Evolutionary conservation across 129 eudicot genomes (phyloP), one percentile per base, ranked within the genome.

Genomic region (Solidago caesia): DNA sequence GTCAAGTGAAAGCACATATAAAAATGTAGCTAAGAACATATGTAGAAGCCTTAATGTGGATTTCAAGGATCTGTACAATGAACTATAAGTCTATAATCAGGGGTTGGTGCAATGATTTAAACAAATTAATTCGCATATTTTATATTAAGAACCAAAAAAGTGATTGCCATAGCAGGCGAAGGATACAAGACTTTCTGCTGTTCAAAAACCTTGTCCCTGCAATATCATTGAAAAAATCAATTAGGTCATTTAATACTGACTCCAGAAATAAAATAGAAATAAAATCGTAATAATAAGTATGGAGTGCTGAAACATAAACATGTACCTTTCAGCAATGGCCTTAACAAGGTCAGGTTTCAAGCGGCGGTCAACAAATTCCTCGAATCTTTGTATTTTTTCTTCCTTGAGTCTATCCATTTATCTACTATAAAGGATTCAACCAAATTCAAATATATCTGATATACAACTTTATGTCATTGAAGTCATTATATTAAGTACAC

Each of bases 161-260:
- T 13, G 47, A 68, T 44, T 15, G 21, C 62, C 7, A 58, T 46
- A 29, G 39, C 39, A 33, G 3, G 49, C 62, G 61, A 26, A 87
- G 98, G 97, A 94, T 94, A 94, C 98, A 90, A 90, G 45, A 86
- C 85, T 84, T 88, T 90, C 57, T 94, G 97, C 67, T 88, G 97
- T 64, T 90, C 97, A 80, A 94, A 88, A 67, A 94, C 89, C 81
- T 94, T 94, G 84, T 94, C 98, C 88, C 98, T 94, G 98, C 80
- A 88, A 82, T 59, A n/a, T 51, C 70, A 52, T 10, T 7, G 10
- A 41, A 77, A 57, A 74, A 73, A 52, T 1, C 48, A 55, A 57
- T 73, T 71, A 77, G 77, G 71, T 57, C 2, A 52, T 21, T 7
- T 74, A 27, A 46, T 47, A 16, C 13, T 42, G 45, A 46, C 27